These are phyloP conservation scores for Paracamarosporium sp. DNA, from an alignment of 2,329 filamentous ascomycete species.

Conservation along the genomic window DNA sequence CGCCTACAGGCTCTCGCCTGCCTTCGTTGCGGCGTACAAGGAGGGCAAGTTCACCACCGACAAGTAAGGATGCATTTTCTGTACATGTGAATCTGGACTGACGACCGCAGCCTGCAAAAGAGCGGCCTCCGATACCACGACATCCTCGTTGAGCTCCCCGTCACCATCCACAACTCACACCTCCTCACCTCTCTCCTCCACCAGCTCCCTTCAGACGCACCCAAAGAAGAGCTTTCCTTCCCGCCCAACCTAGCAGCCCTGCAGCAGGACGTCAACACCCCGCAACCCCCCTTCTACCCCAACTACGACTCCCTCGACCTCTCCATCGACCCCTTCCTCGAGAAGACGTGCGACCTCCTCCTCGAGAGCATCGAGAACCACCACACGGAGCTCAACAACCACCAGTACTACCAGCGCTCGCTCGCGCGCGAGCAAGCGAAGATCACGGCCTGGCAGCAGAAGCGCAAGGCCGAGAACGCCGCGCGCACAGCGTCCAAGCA, in stretches of 20 bases:
- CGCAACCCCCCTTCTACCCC: constrained; percentile 74
- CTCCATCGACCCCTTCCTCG: constrained; percentile 94
- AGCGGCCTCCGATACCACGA: constrained; percentile 93
- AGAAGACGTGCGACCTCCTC: constrained; percentile 96
- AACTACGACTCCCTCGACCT: constrained; percentile 91
- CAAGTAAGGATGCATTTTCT: constrained; percentile 73
- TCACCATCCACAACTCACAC: constrained; percentile 95
- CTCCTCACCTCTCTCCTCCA: constrained; percentile 94
- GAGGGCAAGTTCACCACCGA: constrained; percentile 98
- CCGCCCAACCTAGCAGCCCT: constrained; percentile 82
- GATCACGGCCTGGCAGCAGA: constrained; percentile 94
- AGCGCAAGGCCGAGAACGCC: constrained; percentile 95
- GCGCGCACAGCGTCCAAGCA: constrained; percentile 87
- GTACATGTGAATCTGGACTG: constrained; percentile 7
- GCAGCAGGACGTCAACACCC: constrained; percentile 66
- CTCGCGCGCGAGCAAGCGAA: constrained; percentile 93
- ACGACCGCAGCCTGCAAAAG: constrained; percentile 78
- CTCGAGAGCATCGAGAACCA: constrained; percentile 97
- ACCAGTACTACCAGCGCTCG: constrained; percentile 95
- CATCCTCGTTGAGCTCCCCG: constrained; percentile 87
- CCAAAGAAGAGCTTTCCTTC: constrained; percentile 72
- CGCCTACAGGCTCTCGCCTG: constrained; percentile 86
- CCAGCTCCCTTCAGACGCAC: constrained; percentile 77
- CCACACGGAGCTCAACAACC: constrained; percentile 99
- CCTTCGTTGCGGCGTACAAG: constrained; percentile 91